Base-by-base conservation (phyloP, 2,329 filamentous ascomycete species). In the Aspergillus sp. region DNA sequence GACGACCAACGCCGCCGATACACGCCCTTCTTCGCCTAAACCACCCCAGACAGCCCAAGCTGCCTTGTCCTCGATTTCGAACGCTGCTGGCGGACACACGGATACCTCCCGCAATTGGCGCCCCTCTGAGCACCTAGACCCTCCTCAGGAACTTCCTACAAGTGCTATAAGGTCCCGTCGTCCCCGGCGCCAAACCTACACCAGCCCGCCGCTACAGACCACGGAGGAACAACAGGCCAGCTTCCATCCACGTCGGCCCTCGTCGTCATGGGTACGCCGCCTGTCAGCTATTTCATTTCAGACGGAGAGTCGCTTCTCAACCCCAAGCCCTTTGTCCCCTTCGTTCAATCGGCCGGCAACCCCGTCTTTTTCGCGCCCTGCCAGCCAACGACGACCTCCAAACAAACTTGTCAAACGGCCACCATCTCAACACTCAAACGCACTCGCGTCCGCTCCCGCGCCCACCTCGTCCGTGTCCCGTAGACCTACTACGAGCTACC, bases 321-420 rank as follows among this genome's bases (percentile, higher is more conserved):
- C 59, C 33, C 67, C 69, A 30, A 66, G 64, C 22, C 70, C 71
- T 3, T 53, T 61, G 24, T 73, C 72, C 5, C 66, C 72, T 11
- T 69, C 69, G 4, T 54, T 72, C 33, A 71, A 69, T 57, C 67
- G 65, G 33, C 73, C 72, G 15, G 67, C 61, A 13, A 68, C 66
- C 27, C 69, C 72, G 33, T 67, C 71, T 25, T 47, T 70, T 34
- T 47, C 53, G 25, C 47, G 44, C 27, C 44, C 52, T 14, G 40
- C 51, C 19, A 47, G 47, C 34, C 45, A 49, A 35, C 49, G 49
- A 38, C 52, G 55, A 43, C 39, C 43, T 15, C 71, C 70, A 15
- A 80, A 80, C 57, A 78, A 75, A 54, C 63, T 80, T 6, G 71
- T 80, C 33, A 80, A 80, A 56, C 69, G 75, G 26, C 66, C 72